phyloP scores from a whole-genome alignment of 305 asterid species.

The Solanum hybrid region DNA sequence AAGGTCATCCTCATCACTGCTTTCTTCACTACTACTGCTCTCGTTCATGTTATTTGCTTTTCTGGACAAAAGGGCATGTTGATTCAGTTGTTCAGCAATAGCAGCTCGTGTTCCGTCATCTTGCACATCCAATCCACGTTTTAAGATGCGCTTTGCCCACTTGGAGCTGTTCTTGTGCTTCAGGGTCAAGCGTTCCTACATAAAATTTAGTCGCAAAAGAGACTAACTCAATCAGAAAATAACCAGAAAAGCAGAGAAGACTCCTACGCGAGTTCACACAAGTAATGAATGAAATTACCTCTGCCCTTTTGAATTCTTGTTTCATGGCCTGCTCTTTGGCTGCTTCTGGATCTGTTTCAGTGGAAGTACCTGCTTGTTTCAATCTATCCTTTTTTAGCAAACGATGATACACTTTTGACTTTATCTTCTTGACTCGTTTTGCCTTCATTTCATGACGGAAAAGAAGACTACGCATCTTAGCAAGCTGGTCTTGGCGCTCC shows the following conservation, averaged over 20 bases:
- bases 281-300: conserved; percentile 33
- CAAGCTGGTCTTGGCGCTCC: conserved; percentile 51
- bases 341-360: conserved; percentile 74
- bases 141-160: conserved; percentile 74
- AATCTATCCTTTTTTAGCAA: conserved; percentile 57
- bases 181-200: conserved; percentile 80
- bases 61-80: conserved; percentile 73
- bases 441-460: conserved; percentile 78
- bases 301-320: conserved; percentile 75
- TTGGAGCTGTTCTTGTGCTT: conserved; percentile 73
- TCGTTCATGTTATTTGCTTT: conserved; percentile 70
- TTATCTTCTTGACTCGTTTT: conserved; percentile 73
- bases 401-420: conserved; percentile 84
- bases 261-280: neutral
- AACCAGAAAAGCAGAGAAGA: neutral
- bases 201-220: conserved; percentile 6
- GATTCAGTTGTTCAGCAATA: conserved; percentile 64
- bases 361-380: conserved; percentile 39
- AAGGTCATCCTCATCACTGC: conserved; percentile 56
- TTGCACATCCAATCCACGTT: conserved; percentile 70
- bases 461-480: conserved; percentile 76
- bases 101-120: conserved; percentile 89
- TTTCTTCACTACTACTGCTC: conserved; percentile 62
- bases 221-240: neutral
- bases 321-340: conserved; percentile 72